Conservation (phyloP, 2,329 filamentous ascomycete genomes). For the Hyphodiscus sp. region DNA sequence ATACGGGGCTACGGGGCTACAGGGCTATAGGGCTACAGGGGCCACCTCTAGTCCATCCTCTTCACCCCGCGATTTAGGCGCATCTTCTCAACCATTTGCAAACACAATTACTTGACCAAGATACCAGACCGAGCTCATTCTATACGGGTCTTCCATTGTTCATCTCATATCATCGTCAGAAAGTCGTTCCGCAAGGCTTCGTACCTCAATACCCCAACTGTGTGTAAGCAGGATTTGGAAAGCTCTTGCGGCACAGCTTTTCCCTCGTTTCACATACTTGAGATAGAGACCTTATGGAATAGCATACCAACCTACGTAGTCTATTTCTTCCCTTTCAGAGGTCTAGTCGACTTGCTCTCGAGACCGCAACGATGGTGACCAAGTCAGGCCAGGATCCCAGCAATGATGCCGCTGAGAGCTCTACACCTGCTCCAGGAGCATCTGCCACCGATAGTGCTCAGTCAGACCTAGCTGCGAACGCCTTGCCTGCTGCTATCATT, state of each 20-base stretch:
- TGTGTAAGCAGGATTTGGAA: background rate
- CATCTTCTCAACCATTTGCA: background rate
- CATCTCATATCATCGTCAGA: background rate
- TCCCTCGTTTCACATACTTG: background rate
- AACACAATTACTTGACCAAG: background rate
- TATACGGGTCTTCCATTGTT: background rate
- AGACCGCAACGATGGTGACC: constrained; percentile 4
- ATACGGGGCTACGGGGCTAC: too few species aligned
- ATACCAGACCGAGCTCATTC: background rate
- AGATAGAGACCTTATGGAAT: background rate
- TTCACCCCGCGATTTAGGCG: background rate
- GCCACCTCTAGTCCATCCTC: background rate
- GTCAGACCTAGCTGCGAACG: constrained; percentile 1
- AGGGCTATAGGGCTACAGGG: too few species aligned
- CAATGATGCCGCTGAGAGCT: background rate
- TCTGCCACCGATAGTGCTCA: background rate
- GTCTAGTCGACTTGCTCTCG: background rate
- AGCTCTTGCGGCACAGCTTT: background rate
- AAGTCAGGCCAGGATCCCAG: background rate
- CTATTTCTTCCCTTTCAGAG: background rate
- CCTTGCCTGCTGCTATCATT: constrained; percentile 22
- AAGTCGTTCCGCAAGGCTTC: background rate
- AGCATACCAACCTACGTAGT: background rate
- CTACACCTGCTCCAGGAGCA: background rate
- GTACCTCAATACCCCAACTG: background rate